Conservation (phyloP, 2,329 filamentous ascomycete genomes). For the Lachnellula willkommii region DNA sequence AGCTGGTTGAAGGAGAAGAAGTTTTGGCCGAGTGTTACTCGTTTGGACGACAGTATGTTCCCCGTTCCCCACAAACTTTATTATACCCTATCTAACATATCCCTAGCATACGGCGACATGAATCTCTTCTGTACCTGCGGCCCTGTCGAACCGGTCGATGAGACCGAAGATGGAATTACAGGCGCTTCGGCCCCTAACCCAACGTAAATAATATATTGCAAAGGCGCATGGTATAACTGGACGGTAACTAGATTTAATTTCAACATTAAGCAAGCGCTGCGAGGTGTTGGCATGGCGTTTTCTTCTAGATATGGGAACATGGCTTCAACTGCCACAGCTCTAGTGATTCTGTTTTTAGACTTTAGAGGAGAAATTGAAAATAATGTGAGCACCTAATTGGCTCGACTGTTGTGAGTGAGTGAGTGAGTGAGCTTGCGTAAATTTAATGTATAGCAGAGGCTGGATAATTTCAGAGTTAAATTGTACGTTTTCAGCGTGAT, state of each 20-base stretch:
- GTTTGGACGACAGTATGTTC: slow-evolving; percentile 78
- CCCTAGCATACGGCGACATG: slow-evolving; percentile 74
- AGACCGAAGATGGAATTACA: slow-evolving; percentile 21
- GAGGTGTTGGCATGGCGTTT: neutral
- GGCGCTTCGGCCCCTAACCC: slow-evolving; percentile 21
- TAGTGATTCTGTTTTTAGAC: neutral
- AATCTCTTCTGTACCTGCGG: slow-evolving; percentile 95
- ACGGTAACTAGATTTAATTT: neutral
- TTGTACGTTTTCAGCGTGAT: too few relatives aligned
- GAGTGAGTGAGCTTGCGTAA: too few relatives aligned
- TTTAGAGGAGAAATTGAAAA: too few relatives aligned
- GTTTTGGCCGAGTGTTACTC: slow-evolving; percentile 87
- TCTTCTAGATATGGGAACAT: neutral
- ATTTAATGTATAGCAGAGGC: too few relatives aligned
- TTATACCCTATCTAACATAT: slow-evolving; percentile 14
- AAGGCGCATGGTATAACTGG: neutral
- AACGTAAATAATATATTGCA: slow-evolving; percentile 13
- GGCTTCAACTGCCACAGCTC: neutral
- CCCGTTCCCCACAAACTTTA: slow-evolving; percentile 10
- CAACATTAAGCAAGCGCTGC: neutral
- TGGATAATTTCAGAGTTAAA: too few relatives aligned
- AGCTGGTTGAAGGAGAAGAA: slow-evolving; percentile 87
- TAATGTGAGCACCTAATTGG: too few relatives aligned
- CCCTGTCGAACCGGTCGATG: slow-evolving; percentile 56
- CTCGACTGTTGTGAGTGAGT: too few relatives aligned